Evolutionary conservation across 768 basidiomycete genomes (phyloP), one percentile per base, ranked within the genome.

Genomic region (Boletales sp.): DNA sequence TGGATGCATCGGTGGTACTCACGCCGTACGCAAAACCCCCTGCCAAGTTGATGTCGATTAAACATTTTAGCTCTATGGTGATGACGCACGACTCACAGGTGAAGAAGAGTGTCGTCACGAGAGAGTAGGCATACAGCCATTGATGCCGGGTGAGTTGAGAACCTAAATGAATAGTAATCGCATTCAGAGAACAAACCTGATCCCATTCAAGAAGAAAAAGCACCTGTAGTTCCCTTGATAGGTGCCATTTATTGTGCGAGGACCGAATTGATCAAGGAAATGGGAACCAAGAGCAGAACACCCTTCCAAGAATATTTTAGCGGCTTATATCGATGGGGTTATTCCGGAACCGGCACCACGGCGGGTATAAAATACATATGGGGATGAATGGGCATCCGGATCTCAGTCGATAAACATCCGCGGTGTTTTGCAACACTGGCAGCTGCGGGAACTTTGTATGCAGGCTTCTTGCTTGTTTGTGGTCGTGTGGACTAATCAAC

Each of bases 91-190:
- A 65, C 78, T 55, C 55, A 82, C 83, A 85, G 27, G 85, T 83
- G 68, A 88, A 87, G 74, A 88, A 88, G 30, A 88, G 72, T 11
- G 84, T 80, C 17, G 86, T 88, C 51, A 90, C 82, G 47, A 88
- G 77, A 35, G 72, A 71, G 63, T 86, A 89, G 8, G 86, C 74
- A 61, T 76, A 83, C 24, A 67, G 68, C 77, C 76, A 83, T 57
- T 72, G 69, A 40, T 62, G 69, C 53, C 65, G 69, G n/a, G 65
- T 66, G 50, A 80, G 66, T 53, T 80, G 71, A 44, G 75, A 62
- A 41, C 65, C 67, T 66, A 29, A 21, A 43, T 14, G 31, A 36
- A 45, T 18, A 13, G 13, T 6, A 35, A 34, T 39, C 29, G 17
- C 13, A 44, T 36, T 15, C 8, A 42, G 30, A 45, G 34, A 35